Base-by-base conservation (phyloP, 768 basidiomycete species). In the Kwoniella heveanensis region DNA sequence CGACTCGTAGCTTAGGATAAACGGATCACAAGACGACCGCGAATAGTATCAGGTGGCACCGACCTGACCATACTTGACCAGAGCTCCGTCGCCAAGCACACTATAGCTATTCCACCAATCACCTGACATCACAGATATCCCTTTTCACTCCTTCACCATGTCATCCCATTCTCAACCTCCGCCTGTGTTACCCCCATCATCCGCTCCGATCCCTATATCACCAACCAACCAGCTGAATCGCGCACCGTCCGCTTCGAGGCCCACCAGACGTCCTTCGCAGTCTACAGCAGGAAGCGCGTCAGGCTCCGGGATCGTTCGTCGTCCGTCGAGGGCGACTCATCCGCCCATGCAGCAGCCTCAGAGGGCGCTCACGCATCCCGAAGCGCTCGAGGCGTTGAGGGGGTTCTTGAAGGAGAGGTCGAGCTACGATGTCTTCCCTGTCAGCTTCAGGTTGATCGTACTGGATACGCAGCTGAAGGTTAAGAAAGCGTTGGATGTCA, bases 351-450 rank as follows among this genome's bases (percentile, higher is more conserved):
- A 69, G 49, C 13, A 54, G 46, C 73, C 56, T n/a, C n/a, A n/a
- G 4, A 59, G 58, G 15, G 21, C 63, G 22, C 58, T 77, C 2
- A 67, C 76, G 0, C 82, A 82, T 66, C 66, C 75, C 25, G 75
- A 76, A 46, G 83, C 81, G 0, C 70, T 83, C 24, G 78, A 80
- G 36, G 73, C 78, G 21, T 92, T 99, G 74, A 85, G 95, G 55
- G 81, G 81, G 55, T 91, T 92, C 81, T 87, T 98, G 82, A 89
- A 86, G 73, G 86, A 88, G 62, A 87, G 91, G 74, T 90, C 88
- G 19, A 88, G 88, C 69, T 99, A 98, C 82, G 95, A 98, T 80
- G 92, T 95, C 30, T 94, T 99, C 73, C 96, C 96, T 25, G 91
- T 98, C 82, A 90, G 88, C 80, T 99, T 94, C 82, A 85, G 95